Conservation (phyloP, 352 stramenopile genomes). For the Pythium vanterpoolii region DNA sequence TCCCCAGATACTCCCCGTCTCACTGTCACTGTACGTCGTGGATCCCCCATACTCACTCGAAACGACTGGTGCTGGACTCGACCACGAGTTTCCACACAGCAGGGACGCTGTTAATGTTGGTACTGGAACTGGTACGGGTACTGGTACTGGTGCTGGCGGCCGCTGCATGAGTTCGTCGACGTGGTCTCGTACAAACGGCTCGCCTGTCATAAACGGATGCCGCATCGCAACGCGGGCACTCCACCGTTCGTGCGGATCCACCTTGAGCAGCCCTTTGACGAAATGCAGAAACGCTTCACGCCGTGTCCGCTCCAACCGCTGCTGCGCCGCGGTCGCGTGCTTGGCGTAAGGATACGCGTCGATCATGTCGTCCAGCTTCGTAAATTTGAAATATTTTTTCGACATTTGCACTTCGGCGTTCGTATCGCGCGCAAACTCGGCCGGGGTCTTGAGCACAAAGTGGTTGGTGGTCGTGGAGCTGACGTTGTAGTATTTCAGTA, state of each 20-base stretch:
- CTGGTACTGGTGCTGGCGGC: no score
- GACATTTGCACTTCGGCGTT: slow-evolving; percentile 28
- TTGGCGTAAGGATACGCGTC: slow-evolving; percentile 35
- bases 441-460: slow-evolving; percentile 37
- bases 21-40: slow-evolving; percentile 2
- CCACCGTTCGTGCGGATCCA: slow-evolving; percentile 37
- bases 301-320: slow-evolving; percentile 14
- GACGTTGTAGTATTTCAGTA: slow-evolving; percentile 49
- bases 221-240: slow-evolving; percentile 32
- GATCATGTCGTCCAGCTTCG: slow-evolving; percentile 40
- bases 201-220: slow-evolving; percentile 50
- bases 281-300: slow-evolving; percentile 41
- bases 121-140: background rate
- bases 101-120: no score
- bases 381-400: slow-evolving; percentile 59
- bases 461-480: slow-evolving; percentile 3
- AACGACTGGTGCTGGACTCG: no score
- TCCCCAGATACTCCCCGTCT: slow-evolving; percentile 14
- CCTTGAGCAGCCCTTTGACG: slow-evolving; percentile 25
- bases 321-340: slow-evolving; percentile 18
- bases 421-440: slow-evolving; percentile 35
- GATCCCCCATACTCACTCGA: background rate
- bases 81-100: no score
- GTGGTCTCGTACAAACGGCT: slow-evolving; percentile 19
- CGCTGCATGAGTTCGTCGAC: background rate